Conservation (phyloP, 306 rosid species). For the Carpinus viminea region DNA sequence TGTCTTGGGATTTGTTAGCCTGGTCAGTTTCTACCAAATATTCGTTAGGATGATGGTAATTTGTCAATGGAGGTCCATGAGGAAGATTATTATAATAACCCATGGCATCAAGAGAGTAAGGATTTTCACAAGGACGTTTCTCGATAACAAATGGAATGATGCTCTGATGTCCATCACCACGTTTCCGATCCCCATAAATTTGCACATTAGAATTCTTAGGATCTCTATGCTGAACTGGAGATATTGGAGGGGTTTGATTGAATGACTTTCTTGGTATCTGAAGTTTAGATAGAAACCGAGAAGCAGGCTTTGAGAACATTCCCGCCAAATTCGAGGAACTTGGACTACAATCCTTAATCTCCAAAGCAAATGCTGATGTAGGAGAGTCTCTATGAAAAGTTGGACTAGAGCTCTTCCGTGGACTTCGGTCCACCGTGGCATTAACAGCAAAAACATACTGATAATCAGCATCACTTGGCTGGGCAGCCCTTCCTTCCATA, state of each 20-base stretch:
- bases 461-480: constrained; percentile 52
- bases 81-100: constrained; percentile 40
- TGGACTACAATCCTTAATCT: constrained; percentile 49
- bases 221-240: constrained; percentile 53
- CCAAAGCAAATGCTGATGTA: constrained; percentile 47
- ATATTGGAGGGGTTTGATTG: constrained; percentile 47
- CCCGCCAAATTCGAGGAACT: constrained; percentile 45
- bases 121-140: constrained; percentile 43
- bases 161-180: constrained; percentile 40
- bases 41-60: background rate
- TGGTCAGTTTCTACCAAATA: constrained; percentile 38
- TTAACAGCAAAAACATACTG: constrained; percentile 83
- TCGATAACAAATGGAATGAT: constrained; percentile 44
- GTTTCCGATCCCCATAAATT: constrained; percentile 38
- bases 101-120: constrained; percentile 51
- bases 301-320: constrained; percentile 37
- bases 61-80: constrained; percentile 44
- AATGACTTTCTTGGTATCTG: constrained; percentile 47
- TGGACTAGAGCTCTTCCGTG: constrained; percentile 55
- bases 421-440: constrained; percentile 68
- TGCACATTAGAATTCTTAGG: constrained; percentile 41
- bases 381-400: constrained; percentile 47
- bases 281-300: constrained; percentile 49
- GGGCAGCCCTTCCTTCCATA: constrained; percentile 53
- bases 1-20: constrained; percentile 32